Conservation (phyloP, 2,329 filamentous ascomycete species). For the Colletotrichum brevisporum region DNA sequence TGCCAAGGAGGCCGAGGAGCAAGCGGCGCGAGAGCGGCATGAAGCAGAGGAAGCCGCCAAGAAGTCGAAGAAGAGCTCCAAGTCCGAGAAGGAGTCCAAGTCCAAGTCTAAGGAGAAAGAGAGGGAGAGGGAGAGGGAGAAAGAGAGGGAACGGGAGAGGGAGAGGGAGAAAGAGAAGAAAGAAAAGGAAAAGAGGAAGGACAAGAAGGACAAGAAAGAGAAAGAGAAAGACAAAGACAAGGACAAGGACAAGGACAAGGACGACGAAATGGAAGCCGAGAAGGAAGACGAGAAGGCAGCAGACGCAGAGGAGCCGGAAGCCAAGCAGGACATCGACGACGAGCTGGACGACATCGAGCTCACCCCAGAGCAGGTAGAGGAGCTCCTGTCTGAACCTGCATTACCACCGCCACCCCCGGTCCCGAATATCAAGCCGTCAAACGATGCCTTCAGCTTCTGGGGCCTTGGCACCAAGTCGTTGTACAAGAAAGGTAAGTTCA, state of each 20-base stretch:
- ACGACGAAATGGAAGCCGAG: conserved; percentile 31
- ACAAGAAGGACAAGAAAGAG: conserved; percentile 46
- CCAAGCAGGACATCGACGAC: conserved; percentile 38
- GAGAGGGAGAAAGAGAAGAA: conserved; percentile 47
- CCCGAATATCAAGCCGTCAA: conserved; percentile 48
- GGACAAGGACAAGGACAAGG: conserved; percentile 49
- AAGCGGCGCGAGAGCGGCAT: conserved; percentile 45
- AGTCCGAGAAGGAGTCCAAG: conserved; percentile 51
- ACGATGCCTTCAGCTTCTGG: conserved; percentile 71
- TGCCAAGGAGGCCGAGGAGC: conserved; percentile 45
- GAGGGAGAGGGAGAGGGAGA: conserved; percentile 40
- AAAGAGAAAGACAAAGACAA: conserved; percentile 50
- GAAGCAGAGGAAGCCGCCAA: conserved; percentile 52
- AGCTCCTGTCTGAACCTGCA: conserved; percentile 51
- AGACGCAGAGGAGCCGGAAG: conserved; percentile 35
- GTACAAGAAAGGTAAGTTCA: conserved; percentile 57
- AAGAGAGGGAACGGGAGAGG: conserved; percentile 49
- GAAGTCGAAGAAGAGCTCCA: conserved; percentile 59
- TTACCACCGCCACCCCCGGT: conserved; percentile 20
- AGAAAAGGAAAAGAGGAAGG: conserved; percentile 48
- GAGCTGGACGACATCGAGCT: conserved; percentile 49
- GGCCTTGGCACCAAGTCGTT: conserved; percentile 60
- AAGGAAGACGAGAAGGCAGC: conserved; percentile 34
- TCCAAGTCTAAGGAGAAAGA: conserved; percentile 52
- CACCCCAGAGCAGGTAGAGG: conserved; percentile 59